These are phyloP conservation scores for Psilocybe cubensis DNA, from an alignment of 768 basidiomycete genomes.

Conservation along the genomic window DNA sequence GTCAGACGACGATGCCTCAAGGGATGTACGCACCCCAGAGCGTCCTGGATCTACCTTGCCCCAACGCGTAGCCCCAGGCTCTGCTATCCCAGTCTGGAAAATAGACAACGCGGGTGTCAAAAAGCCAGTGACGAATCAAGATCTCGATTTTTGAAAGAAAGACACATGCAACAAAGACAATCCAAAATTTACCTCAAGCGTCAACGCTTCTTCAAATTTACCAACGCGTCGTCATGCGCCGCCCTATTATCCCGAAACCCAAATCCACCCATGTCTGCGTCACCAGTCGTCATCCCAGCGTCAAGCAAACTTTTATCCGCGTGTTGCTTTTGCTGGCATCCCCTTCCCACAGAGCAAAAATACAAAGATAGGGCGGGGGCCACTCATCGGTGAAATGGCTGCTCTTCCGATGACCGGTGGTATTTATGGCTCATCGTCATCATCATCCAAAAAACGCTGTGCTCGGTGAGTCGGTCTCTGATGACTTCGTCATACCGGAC, in stretches of 20 bases:
- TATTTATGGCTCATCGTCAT: background rate
- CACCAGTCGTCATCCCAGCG: background rate
- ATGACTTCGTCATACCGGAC: background rate
- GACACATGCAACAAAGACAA: background rate
- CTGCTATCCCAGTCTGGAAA: conserved; percentile 27
- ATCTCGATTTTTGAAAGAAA: conserved; percentile 20
- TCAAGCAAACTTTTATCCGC: too few relatives aligned
- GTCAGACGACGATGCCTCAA: background rate
- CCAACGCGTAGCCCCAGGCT: conserved; percentile 16
- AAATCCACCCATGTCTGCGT: background rate
- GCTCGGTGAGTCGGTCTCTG: too few relatives aligned
- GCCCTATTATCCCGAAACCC: too few relatives aligned
- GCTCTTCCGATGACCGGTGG: background rate
- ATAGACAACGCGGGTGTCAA: conserved; percentile 21
- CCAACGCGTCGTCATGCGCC: too few relatives aligned
- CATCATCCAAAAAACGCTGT: too few relatives aligned
- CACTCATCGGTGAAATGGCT: background rate
- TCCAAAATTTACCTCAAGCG: too few relatives aligned
- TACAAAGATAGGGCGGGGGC: background rate
- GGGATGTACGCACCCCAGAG: background rate
- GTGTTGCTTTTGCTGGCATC: background rate
- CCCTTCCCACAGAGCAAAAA: too few relatives aligned
- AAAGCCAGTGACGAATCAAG: conserved; percentile 23
- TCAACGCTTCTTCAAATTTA: too few relatives aligned
- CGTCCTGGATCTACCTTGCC: background rate